Base-by-base conservation (phyloP, 805 yeast genomes). In the Wickerhamiella lipophila region DNA sequence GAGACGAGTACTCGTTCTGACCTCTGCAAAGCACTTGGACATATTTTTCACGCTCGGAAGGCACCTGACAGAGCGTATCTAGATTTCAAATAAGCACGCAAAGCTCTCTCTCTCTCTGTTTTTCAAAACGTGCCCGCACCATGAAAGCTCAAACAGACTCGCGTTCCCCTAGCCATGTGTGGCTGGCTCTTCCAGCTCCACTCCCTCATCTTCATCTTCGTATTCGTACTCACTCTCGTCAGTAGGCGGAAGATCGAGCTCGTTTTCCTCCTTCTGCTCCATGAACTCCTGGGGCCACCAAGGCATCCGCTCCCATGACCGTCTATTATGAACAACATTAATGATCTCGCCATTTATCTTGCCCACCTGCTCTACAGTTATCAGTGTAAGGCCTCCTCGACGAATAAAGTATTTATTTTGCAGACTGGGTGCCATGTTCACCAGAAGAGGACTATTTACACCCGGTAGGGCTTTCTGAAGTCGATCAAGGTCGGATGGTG, bases 381-480 rank as follows among this genome's bases (percentile, higher is more conserved):
- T 57, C 6, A 66, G 54, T 2, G 60, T 65, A 26, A 55, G 54
- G 18, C 69, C 68, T 9, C 67, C 67, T 3, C 69, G 56, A 27
- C 59, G 58, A 22, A 66, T 60, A 52, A 64, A 65, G 36, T 61
- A 55, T 34, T 64, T 61, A 50, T 62, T 64, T 16, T 66, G 53
- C 48, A 65, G 59, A 50, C 58, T 57, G 21, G 64, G 64, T 13
- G 64, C 63, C 57, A 65, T 56, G 22, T 56, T 56, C 1, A 61
- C 66, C 7, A 64, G 55, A 16, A 64, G 47, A 2, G 50, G 48
- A 19, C 41, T 25, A 18, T 19, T 40, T 6, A 42, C 43, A 9
- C 29, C 46, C 9, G 50, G 54, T 5, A 55, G 50, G 9, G 47
- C 16, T 22, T 40, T 30, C 4, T 21, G 6, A 16, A 53, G 50